Percentiles rank a stretch among this genome's conserved stretches.
Conservation (phyloP, 345 rosid species). For the Kandelia obovata region DNA sequence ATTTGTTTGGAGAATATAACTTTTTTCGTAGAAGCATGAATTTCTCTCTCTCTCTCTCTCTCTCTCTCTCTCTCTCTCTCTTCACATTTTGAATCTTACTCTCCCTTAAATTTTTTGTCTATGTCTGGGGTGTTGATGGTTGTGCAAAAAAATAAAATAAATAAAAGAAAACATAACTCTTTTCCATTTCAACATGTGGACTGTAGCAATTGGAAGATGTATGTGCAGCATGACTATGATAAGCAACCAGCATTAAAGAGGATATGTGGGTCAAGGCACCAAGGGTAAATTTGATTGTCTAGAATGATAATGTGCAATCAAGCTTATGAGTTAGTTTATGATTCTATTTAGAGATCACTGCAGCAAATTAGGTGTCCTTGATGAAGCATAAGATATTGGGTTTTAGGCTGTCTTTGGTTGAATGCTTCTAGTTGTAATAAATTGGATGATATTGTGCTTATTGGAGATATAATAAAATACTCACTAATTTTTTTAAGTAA, state of each 20-base stretch:
- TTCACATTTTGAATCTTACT: slow-evolving; percentile 47
- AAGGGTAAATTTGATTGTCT: slow-evolving; percentile 13
- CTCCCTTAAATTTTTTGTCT: slow-evolving; percentile 33
- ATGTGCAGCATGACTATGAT: slow-evolving; percentile 9
- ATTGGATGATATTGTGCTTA: not conserved
- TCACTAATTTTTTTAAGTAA: not conserved
- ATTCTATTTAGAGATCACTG: slow-evolving; percentile 5
- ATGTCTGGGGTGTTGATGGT: slow-evolving; percentile 16
- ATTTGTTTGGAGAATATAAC: slow-evolving; percentile 41
- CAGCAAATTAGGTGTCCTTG: not conserved
- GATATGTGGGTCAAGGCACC: slow-evolving; percentile 17
- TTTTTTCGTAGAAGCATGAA: slow-evolving; percentile 18
- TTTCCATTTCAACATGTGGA: slow-evolving; percentile 20
- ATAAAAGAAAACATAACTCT: not conserved
- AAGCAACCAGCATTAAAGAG: slow-evolving; percentile 7
- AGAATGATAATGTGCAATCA: slow-evolving; percentile 2
- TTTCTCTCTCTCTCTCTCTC: too few species aligned
- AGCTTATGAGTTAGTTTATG: not conserved
- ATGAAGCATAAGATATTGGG: slow-evolving; percentile 6
- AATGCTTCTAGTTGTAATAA: not conserved
- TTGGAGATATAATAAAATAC: not conserved
- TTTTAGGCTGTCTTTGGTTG: not conserved
- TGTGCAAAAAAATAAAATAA: not conserved
- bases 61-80: too few species aligned
- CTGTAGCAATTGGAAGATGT: slow-evolving; percentile 25